A percentile compares a stretch with the other conserved stretches of the same genome.
These are phyloP conservation scores for Globisporangium spiculum DNA, from an alignment of 352 stramenopile genomes.

Conservation along the genomic window DNA sequence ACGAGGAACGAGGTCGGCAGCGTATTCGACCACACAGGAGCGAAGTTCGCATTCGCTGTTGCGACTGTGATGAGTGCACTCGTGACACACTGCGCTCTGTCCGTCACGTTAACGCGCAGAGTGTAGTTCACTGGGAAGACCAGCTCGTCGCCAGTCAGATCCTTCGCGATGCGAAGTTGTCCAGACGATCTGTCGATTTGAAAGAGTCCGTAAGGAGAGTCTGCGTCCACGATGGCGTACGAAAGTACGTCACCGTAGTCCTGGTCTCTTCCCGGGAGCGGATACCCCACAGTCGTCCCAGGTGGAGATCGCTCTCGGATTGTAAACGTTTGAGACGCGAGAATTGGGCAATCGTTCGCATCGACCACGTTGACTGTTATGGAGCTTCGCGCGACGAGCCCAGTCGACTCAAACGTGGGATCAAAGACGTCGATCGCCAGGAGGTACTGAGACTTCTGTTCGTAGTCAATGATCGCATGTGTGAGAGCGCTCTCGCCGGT, in stretches of 20 bases:
- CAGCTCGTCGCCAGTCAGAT: constrained; percentile 26
- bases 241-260: constrained; percentile 43
- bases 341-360: constrained; percentile 56
- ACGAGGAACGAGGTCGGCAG: constrained; percentile 32
- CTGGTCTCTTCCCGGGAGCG: constrained; percentile 49
- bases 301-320: constrained; percentile 31
- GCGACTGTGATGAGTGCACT: constrained; percentile 23
- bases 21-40: constrained; percentile 34
- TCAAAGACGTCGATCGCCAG: constrained; percentile 33
- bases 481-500: neutral
- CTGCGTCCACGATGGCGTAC: constrained; percentile 31
- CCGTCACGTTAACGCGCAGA: constrained; percentile 38
- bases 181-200: constrained; percentile 43
- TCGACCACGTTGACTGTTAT: constrained; percentile 40
- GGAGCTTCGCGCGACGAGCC: constrained; percentile 21
- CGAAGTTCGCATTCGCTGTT: constrained; percentile 52
- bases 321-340: constrained; percentile 34
- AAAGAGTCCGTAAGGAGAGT: constrained; percentile 32
- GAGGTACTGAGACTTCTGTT: constrained; percentile 29
- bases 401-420: constrained; percentile 29
- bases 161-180: constrained; percentile 38
- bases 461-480: constrained; percentile 29
- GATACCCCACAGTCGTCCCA: constrained; percentile 43
- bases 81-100: constrained; percentile 31
- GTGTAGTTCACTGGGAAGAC: constrained; percentile 33